Conservation (phyloP, 306 rosid species). For the Acacia acuminata region DNA sequence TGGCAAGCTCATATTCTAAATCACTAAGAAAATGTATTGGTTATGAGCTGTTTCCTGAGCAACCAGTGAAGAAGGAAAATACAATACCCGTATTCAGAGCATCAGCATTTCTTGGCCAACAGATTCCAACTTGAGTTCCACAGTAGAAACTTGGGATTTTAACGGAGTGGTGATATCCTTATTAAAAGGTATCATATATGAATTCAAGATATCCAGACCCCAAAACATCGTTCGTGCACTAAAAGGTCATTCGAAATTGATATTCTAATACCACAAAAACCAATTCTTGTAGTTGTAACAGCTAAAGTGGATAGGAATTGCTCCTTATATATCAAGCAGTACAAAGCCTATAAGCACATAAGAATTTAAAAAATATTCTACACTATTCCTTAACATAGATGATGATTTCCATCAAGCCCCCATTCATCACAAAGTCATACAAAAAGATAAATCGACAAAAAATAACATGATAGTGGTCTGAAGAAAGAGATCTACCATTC, state of each 20-base stretch:
- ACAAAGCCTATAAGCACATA: neutral
- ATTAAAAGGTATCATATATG: neutral
- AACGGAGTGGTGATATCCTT: neutral
- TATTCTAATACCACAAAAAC: neutral
- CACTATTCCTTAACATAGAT: neutral
- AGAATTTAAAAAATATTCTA: neutral
- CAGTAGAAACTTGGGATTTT: neutral
- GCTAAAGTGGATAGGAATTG: neutral
- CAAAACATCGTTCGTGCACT: neutral
- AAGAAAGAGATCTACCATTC: slow-evolving; percentile 13
- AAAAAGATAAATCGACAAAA: neutral
- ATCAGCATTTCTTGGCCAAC: neutral
- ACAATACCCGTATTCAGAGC: neutral
- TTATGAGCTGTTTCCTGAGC: neutral
- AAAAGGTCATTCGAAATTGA: neutral
- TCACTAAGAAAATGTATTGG: neutral
- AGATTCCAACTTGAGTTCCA: neutral
- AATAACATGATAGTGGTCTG: slow-evolving; percentile 11
- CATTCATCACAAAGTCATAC: slow-evolving; percentile 25
- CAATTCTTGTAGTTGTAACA: neutral
- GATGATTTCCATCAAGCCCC: neutral
- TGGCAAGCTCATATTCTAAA: neutral
- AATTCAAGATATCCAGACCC: neutral
- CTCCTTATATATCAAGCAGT: neutral
- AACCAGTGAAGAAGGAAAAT: neutral